A percentile compares a stretch with the other conserved stretches of the same genome.
These are phyloP conservation scores for Aspergillus vadensis DNA, from an alignment of 2,329 filamentous ascomycete genomes.

Conservation along the genomic window DNA sequence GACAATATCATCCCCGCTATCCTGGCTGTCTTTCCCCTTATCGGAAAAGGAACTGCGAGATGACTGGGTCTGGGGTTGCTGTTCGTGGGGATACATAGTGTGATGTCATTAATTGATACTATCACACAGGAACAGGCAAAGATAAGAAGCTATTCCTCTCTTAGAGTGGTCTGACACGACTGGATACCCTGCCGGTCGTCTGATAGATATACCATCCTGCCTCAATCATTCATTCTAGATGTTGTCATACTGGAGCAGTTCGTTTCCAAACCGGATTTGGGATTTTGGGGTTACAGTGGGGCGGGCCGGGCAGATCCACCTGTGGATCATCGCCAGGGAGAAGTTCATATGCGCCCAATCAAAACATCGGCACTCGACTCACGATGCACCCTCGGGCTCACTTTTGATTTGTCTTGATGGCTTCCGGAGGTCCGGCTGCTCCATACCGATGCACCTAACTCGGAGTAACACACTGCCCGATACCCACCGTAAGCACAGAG, in stretches of 20 bases:
- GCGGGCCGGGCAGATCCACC: not conserved
- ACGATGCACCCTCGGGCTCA: not conserved
- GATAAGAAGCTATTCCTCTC: not conserved
- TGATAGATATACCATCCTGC: not conserved
- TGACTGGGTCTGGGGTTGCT: not conserved
- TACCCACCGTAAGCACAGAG: not conserved
- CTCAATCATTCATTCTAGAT: not conserved
- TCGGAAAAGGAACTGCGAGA: conserved; percentile 1
- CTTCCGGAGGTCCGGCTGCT: not conserved
- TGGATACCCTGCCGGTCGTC: not conserved
- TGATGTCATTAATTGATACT: not conserved
- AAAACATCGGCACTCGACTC: not conserved
- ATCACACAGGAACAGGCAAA: not conserved
- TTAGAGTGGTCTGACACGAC: not conserved
- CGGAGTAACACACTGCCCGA: not conserved
- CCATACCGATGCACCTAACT: not conserved
- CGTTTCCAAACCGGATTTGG: not conserved
- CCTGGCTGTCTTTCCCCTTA: conserved; percentile 1
- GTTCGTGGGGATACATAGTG: not conserved
- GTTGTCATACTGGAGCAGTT: not conserved
- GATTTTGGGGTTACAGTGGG: not conserved
- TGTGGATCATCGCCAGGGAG: not conserved
- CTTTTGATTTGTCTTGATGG: not conserved
- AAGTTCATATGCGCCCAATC: not conserved
- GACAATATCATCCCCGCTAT: not conserved